Evolutionary conservation across 495 filamentous ascomycete genomes (phyloP).

Genomic region (Penicillium coffeae): DNA sequence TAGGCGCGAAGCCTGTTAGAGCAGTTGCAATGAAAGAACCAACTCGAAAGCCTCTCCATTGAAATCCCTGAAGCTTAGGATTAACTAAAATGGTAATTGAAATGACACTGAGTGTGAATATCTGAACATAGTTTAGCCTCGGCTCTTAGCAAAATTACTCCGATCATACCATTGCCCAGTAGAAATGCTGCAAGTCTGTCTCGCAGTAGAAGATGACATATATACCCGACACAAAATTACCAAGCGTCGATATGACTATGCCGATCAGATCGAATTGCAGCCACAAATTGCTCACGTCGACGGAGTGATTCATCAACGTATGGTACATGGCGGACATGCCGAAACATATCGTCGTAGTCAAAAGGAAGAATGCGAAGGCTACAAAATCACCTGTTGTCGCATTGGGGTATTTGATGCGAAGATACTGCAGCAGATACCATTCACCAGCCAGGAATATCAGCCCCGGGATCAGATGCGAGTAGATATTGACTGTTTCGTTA

Average conservation of each 20-base stretch:
- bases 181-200: neutral
- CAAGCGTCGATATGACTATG: constrained; percentile 18
- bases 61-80: constrained; percentile 3
- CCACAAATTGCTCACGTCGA: constrained; percentile 18
- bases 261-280: constrained; percentile 25
- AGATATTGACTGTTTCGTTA: constrained; percentile 37
- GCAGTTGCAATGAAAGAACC: constrained; percentile 2
- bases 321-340: constrained; percentile 27
- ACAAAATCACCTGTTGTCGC: neutral
- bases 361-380: constrained; percentile 26
- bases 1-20: constrained; percentile 3
- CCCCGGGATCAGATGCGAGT: constrained; percentile 27
- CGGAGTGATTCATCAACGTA: constrained; percentile 29
- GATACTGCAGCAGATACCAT: constrained; percentile 17
- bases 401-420: constrained; percentile 3
- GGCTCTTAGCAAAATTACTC: neutral
- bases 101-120: neutral
- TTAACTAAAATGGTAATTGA: constrained; percentile 1
- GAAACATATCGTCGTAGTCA: constrained; percentile 19
- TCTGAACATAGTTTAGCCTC: neutral
- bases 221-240: constrained; percentile 27
- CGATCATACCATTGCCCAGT: constrained; percentile 7
- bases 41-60: constrained; percentile 6
- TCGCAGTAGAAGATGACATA: constrained; percentile 29
- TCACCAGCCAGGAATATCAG: constrained; percentile 17